A percentile compares a stretch with the other conserved stretches of the same genome.
phyloP scores from a whole-genome alignment of 2,329 filamentous ascomycete genomes.

The Colletotrichum sp. region DNA sequence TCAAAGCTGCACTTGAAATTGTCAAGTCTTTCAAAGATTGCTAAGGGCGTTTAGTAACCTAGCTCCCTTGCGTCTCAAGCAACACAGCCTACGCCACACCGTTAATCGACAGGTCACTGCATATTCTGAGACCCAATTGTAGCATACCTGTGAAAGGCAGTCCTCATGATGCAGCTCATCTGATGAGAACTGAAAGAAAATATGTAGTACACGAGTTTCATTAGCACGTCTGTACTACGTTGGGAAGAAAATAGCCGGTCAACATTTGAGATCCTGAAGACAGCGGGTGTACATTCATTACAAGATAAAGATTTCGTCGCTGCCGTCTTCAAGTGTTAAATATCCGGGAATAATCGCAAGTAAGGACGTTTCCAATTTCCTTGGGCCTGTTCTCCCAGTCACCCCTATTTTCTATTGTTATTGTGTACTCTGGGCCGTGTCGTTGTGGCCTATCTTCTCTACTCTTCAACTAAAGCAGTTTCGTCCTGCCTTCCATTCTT shows the following conservation, averaged over 20 bases:
- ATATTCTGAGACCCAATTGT: not conserved
- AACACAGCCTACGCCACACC: not conserved
- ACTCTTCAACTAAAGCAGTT: not conserved
- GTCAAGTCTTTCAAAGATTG: not conserved
- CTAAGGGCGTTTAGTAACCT: not conserved
- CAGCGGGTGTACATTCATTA: too few species aligned
- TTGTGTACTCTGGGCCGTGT: not conserved
- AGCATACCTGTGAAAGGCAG: not conserved
- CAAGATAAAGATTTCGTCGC: not conserved
- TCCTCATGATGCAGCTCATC: not conserved
- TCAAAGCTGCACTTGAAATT: not conserved
- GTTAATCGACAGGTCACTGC: not conserved
- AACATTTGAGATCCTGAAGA: not conserved
- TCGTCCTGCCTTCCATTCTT: not conserved
- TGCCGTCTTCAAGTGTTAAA: not conserved
- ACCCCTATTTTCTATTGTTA: not conserved
- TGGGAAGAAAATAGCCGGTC: not conserved
- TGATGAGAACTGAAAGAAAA: not conserved
- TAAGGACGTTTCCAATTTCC: rapidly evolving
- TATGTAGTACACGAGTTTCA: not conserved
- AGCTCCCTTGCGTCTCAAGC: not conserved
- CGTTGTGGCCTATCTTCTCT: not conserved
- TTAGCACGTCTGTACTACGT: not conserved
- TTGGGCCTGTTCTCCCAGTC: not conserved
- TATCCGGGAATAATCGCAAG: not conserved